Evolutionary conservation across 139 green algal genomes (phyloP).

Genomic region (Asterochloris erici): DNA sequence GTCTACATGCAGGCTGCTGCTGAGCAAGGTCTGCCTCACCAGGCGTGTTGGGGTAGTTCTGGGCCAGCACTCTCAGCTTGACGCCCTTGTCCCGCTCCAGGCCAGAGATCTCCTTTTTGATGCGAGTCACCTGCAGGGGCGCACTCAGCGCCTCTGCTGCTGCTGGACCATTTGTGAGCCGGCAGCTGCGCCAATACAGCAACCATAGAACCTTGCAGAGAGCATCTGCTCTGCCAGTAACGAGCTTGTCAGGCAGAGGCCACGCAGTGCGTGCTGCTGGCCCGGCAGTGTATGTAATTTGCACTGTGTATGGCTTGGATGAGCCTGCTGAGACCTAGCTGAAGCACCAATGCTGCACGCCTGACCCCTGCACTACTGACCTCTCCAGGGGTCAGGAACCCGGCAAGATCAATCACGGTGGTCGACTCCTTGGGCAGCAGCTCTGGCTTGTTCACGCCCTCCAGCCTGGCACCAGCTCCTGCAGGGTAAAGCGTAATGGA

Average conservation of each 20-base stretch:
- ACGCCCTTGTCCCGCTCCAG: slow-evolving; percentile 91
- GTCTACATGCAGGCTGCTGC: no score
- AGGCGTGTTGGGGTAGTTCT: slow-evolving; percentile 97
- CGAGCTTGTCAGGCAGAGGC: no score
- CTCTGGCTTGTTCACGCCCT: slow-evolving; percentile 96
- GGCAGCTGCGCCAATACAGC: no score
- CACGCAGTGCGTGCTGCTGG: no score
- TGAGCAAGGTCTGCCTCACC: slow-evolving; percentile 26
- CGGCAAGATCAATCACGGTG: slow-evolving; percentile 92
- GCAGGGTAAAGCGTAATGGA: neutral
- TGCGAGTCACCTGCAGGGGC: slow-evolving; percentile 62
- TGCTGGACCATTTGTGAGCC: no score
- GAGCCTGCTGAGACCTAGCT: no score
- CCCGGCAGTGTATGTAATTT: no score
- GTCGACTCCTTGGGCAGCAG: slow-evolving; percentile 81
- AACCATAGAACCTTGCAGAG: no score
- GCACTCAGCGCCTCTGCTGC: no score
- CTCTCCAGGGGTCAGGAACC: slow-evolving; percentile 83
- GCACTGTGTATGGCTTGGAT: no score
- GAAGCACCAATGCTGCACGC: no score
- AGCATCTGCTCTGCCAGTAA: no score
- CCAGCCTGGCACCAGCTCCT: slow-evolving; percentile 63
- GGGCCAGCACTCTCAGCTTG: slow-evolving; percentile 90
- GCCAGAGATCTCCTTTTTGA: slow-evolving; percentile 55
- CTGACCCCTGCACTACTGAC: slow-evolving; percentile 18